phyloP scores from a whole-genome alignment of 345 rosid species.

The Gossypium raimondii region DNA sequence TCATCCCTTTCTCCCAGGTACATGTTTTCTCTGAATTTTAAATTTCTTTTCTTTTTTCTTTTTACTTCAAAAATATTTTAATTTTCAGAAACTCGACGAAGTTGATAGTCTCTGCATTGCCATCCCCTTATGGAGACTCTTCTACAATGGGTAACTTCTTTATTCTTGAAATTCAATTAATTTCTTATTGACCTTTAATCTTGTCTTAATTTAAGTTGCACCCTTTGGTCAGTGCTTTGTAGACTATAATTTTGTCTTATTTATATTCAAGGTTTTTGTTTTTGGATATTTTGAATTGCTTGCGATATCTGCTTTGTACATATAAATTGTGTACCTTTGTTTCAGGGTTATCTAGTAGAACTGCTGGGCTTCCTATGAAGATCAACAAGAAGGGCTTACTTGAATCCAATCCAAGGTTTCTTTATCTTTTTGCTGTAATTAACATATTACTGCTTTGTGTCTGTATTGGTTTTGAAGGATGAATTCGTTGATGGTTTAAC shows the following conservation, averaged over 20 bases:
- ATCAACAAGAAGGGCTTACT: neutral
- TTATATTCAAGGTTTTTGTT: neutral
- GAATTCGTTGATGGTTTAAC: neutral
- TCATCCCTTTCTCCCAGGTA: constrained; percentile 7
- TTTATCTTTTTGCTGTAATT: neutral
- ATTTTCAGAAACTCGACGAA: constrained; percentile 11
- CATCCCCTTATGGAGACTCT: constrained; percentile 9
- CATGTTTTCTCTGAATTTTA: neutral
- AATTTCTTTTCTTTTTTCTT: neutral
- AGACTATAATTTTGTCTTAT: neutral
- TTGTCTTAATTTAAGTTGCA: neutral
- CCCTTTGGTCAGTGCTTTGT: neutral
- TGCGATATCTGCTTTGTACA: neutral
- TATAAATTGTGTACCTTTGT: neutral
- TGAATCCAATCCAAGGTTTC: constrained; percentile 14
- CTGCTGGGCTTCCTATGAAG: constrained; percentile 3
- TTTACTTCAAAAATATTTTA: neutral
- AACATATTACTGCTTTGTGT: neutral
- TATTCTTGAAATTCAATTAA: neutral
- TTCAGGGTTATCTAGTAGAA: constrained; percentile 11
- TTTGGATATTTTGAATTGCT: neutral
- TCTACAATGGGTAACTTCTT: constrained; percentile 10
- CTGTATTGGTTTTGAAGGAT: neutral
- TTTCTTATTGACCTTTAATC: neutral
- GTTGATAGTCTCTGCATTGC: neutral